Base-by-base conservation (phyloP, 257 asterid genomes). In the Nicotiana knightiana region DNA sequence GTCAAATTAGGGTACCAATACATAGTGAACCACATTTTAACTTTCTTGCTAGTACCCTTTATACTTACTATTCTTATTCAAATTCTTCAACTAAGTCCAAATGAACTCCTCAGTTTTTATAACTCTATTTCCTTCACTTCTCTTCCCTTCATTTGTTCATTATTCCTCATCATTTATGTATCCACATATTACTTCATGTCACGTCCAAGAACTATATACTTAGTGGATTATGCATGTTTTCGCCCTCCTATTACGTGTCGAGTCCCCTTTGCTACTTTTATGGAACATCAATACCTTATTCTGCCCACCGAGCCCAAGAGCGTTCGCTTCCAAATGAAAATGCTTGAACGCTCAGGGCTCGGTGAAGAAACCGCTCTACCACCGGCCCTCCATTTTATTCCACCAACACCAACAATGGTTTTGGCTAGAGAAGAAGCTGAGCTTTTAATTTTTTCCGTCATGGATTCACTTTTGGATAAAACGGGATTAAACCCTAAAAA, bases 311-410 rank as follows among this genome's bases (percentile, higher is more conserved):
- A 92, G 76, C 93, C 94, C 0, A 92, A 86, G 35, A 89, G 92
- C 58, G 84, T 88, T 16, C 86, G 82, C 18, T 92, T 92, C 83
- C 94, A 90, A 28, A 83, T 87, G 86, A 89, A 83, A 77, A 92
- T 92, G 8, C 91, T 92, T 4, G 92, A 88, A 68, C 91, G 97
- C 1, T 88, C 97, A 0, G 97, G 97, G 11, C 85, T 92, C 1
- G 91, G 94, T 0, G 94, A 91, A 67, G 91, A 88, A 51, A 92
- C 97, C 0, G 88, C 91, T 8, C 9, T 89, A 11, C 94, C 94
- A 3, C 90, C 90, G 0, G 88, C 91, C 0, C 5, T 90, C 0
- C 94, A 82, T n/a, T 91, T 83, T 82, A 85, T 92, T 28, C 97
- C 94, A 2, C 94, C 94, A 0, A 6, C 81, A 0, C 86, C 90